Base-by-base conservation (phyloP, 1,284 basidiomycete genomes). In the Cutaneotrichosporon mucoides region DNA sequence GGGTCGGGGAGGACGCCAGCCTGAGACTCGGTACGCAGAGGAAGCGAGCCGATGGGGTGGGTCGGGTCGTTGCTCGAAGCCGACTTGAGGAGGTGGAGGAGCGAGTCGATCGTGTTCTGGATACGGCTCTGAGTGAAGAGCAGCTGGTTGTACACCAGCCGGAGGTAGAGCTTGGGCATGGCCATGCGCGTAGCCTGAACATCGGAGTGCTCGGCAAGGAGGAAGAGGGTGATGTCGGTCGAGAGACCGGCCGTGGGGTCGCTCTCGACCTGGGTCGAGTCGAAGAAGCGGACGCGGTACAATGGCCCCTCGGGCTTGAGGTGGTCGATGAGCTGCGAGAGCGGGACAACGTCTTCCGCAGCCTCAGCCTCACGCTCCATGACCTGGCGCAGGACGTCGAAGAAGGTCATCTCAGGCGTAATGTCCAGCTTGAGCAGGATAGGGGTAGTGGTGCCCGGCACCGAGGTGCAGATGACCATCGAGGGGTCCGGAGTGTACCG, bases 401-500 rank as follows among this genome's bases (percentile, higher is more conserved):
- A 95, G 80, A 92, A 99, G 0, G 92, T 88, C 80, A 94, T 91
- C 40, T 84, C 84, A 0, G 93, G 88, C 63, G 94, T 90, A 46
- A 98, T 82, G 35, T 88, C 84, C 58, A 98, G 80, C 44, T 93
- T 86, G 55, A 99, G 84, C 40, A 98, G 84, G 44, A 98, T 81
- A 6, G 94, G 92, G 61, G 89, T 85, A 41, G 84, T 84, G 2
- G 85, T 85, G n/a, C 84, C 81, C 1, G 88, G 85, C 15, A 89
- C 69, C 13, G 92, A 94, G 1, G 92, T 93, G 53, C 90, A 94
- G 67, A 99, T 88, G 62, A 98, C 84, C 64, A 99, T 83, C 69
- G 97, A 93, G 11, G 88, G 94, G 77, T 99, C 96, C 54, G 90
- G 93, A 0, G 96, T 98, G 80, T 94, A 97, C 45, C 96, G 84